Evolutionary conservation across 1,284 basidiomycete species (phyloP).

Genomic region (Cryptococcus jaspeensis): DNA sequence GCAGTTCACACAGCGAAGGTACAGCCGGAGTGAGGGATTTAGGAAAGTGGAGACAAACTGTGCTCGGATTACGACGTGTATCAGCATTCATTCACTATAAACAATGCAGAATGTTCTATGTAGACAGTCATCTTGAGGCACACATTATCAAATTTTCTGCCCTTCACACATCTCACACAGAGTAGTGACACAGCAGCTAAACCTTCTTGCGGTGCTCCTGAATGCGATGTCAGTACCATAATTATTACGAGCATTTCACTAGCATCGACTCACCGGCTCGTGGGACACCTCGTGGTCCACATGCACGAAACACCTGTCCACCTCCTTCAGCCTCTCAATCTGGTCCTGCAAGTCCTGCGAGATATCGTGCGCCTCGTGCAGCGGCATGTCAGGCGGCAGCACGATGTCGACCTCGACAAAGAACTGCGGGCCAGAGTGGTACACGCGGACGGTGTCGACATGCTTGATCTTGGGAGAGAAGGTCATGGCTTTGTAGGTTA

Average conservation of each 20-base stretch:
- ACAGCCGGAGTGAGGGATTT: too few relatives aligned
- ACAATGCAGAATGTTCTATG: too few relatives aligned
- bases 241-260: neutral
- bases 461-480: conserved; percentile 82
- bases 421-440: conserved; percentile 73
- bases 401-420: conserved; percentile 95
- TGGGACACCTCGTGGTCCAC: conserved; percentile 91
- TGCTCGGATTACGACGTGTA: too few relatives aligned
- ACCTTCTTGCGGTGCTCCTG: conserved; percentile 41
- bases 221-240: neutral
- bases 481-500: conserved; percentile 89
- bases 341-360: conserved; percentile 91
- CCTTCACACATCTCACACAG: too few relatives aligned
- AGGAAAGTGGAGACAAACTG: too few relatives aligned
- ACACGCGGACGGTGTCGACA: conserved; percentile 84
- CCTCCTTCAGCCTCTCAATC: conserved; percentile 85
- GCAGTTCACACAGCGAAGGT: too few relatives aligned
- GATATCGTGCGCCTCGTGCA: conserved; percentile 90
- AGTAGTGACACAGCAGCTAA: too few relatives aligned
- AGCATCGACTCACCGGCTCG: conserved; percentile 41
- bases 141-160: too few relatives aligned
- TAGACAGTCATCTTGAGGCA: too few relatives aligned
- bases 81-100: too few relatives aligned
- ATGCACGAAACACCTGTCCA: conserved; percentile 89
- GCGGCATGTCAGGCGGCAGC: conserved; percentile 81